A percentile compares a stretch with the other conserved stretches of the same genome.
These are phyloP conservation scores for Euphrasia arctica DNA, from an alignment of 305 asterid species.

Conservation along the genomic window DNA sequence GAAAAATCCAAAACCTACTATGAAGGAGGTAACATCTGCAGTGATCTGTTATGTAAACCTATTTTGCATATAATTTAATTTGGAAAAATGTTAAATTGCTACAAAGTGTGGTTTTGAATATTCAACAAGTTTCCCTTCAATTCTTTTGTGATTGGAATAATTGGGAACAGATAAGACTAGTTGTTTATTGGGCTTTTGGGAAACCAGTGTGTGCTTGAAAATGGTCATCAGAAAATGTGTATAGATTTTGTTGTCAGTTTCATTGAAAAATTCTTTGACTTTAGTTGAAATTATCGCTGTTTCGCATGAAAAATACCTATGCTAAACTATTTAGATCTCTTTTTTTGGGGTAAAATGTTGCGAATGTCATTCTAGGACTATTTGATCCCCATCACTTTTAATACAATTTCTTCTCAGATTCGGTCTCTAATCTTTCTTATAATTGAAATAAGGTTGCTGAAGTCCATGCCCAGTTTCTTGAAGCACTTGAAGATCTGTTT, in stretches of 20 bases:
- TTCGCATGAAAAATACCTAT: no score
- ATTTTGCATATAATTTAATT: constrained; percentile 11
- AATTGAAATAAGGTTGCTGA: constrained; percentile 43
- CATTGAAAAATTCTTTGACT: background rate
- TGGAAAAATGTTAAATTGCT: constrained; percentile 10
- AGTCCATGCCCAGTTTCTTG: constrained; percentile 60
- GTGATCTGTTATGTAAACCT: constrained; percentile 9
- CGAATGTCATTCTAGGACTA: background rate
- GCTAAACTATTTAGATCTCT: no score
- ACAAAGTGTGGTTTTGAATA: background rate
- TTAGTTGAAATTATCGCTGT: no score
- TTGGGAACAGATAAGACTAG: background rate
- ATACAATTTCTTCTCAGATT: background rate
- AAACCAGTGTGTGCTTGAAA: background rate
- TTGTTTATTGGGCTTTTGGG: background rate
- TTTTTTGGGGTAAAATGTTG: no score
- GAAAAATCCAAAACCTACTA: constrained; percentile 67
- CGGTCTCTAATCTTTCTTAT: background rate
- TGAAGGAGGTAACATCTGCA: constrained; percentile 57
- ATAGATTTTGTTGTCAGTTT: background rate
- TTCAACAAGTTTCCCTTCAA: background rate
- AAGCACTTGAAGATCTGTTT: constrained; percentile 58
- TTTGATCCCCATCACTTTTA: background rate
- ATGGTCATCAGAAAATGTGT: background rate
- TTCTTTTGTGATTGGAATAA: background rate